Conservation (phyloP, 345 rosid species). For the Erucastrum elatum region DNA sequence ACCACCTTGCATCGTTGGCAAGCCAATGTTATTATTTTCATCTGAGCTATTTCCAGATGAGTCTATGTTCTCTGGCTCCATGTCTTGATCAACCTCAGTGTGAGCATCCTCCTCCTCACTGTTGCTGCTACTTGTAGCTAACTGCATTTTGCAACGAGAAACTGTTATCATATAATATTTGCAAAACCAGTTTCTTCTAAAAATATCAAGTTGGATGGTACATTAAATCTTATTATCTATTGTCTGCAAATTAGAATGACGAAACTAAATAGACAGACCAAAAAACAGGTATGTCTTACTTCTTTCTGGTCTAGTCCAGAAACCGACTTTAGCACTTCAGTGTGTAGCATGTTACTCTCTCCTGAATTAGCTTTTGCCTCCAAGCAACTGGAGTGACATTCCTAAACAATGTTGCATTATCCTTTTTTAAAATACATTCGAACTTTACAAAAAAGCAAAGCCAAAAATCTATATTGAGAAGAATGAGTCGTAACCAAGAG, state of each 20-base stretch:
- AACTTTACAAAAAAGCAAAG: background rate
- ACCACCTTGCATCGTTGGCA: slow-evolving; percentile 68
- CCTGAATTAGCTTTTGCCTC: slow-evolving; percentile 47
- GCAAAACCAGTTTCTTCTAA: slow-evolving; percentile 20
- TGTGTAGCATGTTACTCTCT: slow-evolving; percentile 44
- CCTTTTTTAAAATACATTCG: background rate
- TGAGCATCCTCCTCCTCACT: slow-evolving; percentile 37
- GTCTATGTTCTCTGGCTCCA: slow-evolving; percentile 47
- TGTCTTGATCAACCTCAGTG: slow-evolving; percentile 41
- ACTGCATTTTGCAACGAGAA: slow-evolving; percentile 21
- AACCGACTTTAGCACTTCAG: slow-evolving; percentile 42
- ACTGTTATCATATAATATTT: background rate
- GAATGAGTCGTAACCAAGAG: background rate
- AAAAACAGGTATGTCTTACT: slow-evolving; percentile 31
- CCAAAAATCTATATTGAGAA: background rate
- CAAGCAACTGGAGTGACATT: slow-evolving; percentile 51
- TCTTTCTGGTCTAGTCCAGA: slow-evolving; percentile 47
- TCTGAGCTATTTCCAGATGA: slow-evolving; percentile 54
- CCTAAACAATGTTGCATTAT: slow-evolving; percentile 16
- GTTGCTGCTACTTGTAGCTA: slow-evolving; percentile 43
- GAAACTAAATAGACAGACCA: background rate
- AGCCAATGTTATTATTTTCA: slow-evolving; percentile 42
- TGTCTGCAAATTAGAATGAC: slow-evolving; percentile 8
- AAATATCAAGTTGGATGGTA: background rate
- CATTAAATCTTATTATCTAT: background rate